phyloP scores from a whole-genome alignment of 176 grass and related monocot genomes.

The Tillandsia leiboldiana region DNA sequence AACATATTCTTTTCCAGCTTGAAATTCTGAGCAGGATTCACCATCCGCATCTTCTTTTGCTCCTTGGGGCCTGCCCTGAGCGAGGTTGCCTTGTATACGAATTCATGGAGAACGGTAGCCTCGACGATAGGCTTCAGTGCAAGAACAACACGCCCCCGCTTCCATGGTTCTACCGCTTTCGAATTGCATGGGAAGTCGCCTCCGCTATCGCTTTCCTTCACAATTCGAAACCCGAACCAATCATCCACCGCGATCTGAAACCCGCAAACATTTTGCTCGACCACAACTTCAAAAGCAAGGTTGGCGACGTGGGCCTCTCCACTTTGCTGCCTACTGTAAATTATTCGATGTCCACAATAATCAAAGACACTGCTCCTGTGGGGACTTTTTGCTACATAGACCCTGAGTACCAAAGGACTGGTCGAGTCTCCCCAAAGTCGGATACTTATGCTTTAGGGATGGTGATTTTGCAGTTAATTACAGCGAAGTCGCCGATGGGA shows the following conservation, averaged over 20 bases:
- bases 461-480: constrained; percentile 62
- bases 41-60: constrained; percentile 65
- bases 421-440: constrained; percentile 50
- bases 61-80: constrained; percentile 82
- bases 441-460: constrained; percentile 64
- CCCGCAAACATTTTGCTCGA: constrained; percentile 88
- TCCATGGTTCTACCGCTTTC: constrained; percentile 51
- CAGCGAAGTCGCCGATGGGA: constrained; percentile 47
- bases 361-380: constrained; percentile 3
- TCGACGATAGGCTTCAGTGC: constrained; percentile 70
- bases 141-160: constrained; percentile 41
- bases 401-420: constrained; percentile 42
- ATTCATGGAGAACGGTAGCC: constrained; percentile 95
- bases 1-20: constrained; percentile 35
- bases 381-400: constrained; percentile 14
- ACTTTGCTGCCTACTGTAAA: constrained; percentile 45
- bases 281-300: constrained; percentile 61
- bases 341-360: not conserved
- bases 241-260: constrained; percentile 91
- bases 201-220: constrained; percentile 55
- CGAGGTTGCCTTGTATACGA: constrained; percentile 75
- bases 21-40: constrained; percentile 57
- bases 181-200: constrained; percentile 60
- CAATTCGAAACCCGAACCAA: constrained; percentile 54
- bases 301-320: constrained; percentile 78